Evolutionary conservation across 306 rosid genomes (phyloP).

Genomic region (Astragalus glycyphyllos): DNA sequence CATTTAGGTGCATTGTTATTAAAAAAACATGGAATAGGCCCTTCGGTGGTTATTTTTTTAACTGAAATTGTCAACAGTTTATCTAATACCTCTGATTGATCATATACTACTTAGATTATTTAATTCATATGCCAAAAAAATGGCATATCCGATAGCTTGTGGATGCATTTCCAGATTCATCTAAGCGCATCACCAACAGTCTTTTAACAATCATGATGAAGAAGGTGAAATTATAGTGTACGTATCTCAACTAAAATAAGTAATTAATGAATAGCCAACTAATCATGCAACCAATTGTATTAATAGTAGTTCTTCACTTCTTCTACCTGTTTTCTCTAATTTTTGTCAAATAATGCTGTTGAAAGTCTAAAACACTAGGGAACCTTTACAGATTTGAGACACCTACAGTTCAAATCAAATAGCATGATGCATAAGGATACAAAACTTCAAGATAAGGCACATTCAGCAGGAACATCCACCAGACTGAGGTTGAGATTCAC

Average conservation of each 20-base stretch:
- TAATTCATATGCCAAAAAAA: neutral
- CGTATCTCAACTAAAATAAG: slow-evolving; percentile 7
- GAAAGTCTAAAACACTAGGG: slow-evolving; percentile 31
- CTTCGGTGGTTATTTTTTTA: too few relatives aligned
- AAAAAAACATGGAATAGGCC: too few relatives aligned
- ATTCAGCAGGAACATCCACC: slow-evolving; percentile 74
- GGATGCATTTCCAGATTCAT: neutral
- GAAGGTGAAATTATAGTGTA: slow-evolving; percentile 7
- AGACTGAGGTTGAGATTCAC: slow-evolving; percentile 59
- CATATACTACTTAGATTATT: neutral
- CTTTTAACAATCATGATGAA: slow-evolving; percentile 13
- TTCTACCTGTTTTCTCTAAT: slow-evolving; percentile 15
- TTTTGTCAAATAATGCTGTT: slow-evolving; percentile 17
- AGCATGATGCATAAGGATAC: slow-evolving; percentile 36
- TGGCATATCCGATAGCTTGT: neutral
- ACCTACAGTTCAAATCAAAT: slow-evolving; percentile 39
- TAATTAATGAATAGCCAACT: slow-evolving; percentile 33
- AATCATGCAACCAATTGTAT: slow-evolving; percentile 13
- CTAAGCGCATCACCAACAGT: neutral
- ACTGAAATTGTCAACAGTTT: too few relatives aligned
- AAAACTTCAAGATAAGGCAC: slow-evolving; percentile 34
- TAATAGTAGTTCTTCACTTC: slow-evolving; percentile 22
- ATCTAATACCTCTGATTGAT: neutral
- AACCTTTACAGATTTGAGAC: slow-evolving; percentile 47
- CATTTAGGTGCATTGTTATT: too few relatives aligned